phyloP scores from a whole-genome alignment of 2,329 filamentous ascomycete genomes.

The Simplicillium sp. region DNA sequence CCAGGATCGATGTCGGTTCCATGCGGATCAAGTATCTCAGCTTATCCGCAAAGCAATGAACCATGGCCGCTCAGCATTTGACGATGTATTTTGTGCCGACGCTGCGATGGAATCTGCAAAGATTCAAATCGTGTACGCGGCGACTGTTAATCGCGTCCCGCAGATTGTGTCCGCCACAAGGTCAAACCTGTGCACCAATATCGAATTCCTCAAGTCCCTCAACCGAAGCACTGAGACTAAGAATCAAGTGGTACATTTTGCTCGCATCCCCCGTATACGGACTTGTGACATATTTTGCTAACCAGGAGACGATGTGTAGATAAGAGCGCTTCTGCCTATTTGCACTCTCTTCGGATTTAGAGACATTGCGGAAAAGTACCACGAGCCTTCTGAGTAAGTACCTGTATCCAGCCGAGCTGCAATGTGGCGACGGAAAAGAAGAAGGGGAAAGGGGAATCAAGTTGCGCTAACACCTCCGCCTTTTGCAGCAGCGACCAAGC shows the following conservation, averaged over 20 bases:
- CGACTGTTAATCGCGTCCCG: slow-evolving; percentile 11
- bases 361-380: slow-evolving; percentile 11
- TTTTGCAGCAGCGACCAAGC: too few relatives aligned
- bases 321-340: slow-evolving; percentile 10
- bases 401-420: neutral
- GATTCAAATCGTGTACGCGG: slow-evolving; percentile 15
- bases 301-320: neutral
- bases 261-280: too few relatives aligned
- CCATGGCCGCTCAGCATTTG: slow-evolving; percentile 9
- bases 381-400: slow-evolving; percentile 6
- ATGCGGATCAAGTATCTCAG: slow-evolving; percentile 13
- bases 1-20: slow-evolving; percentile 12
- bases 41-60: slow-evolving; percentile 10
- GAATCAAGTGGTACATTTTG: slow-evolving; percentile 7
- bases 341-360: slow-evolving; percentile 12
- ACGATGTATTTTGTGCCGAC: slow-evolving; percentile 13
- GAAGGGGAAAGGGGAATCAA: neutral
- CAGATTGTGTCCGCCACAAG: slow-evolving; percentile 9
- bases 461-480: neutral
- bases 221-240: slow-evolving; percentile 9
- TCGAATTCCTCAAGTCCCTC: slow-evolving; percentile 10
- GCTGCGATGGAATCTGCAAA: slow-evolving; percentile 15
- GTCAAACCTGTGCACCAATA: slow-evolving; percentile 12
- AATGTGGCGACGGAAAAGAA: neutral
- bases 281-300: too few relatives aligned